Evolutionary conservation across 805 yeast species (phyloP), one percentile per base, ranked within the genome.

Genomic region (Metschnikowia orientalis): DNA sequence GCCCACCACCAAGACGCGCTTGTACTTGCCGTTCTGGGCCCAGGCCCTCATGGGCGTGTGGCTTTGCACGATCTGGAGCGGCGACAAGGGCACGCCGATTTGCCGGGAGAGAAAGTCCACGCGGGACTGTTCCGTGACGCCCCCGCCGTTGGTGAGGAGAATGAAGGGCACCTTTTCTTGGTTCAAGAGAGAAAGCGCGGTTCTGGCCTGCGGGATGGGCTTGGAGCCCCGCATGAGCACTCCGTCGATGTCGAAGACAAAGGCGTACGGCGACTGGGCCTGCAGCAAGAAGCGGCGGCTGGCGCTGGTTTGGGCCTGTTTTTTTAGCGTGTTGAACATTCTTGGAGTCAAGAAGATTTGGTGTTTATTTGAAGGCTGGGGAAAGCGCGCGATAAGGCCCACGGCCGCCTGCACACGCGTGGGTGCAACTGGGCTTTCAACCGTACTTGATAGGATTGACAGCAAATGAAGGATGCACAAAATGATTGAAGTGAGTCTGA

Each of bases 141-240:
- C 96, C 5, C 96, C 96, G 12, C 97, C 96, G 54, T 89, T 88
- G 6, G 96, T 88, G 53, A 89, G 66, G 25, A 89, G 53, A n/a
- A 87, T 75, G 61, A 77, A 89, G 1, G 97, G 95, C 5, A 87
- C 63, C 12, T 70, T 67, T 14, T 69, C 51, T 6, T 67, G 42
- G 26, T 79, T 63, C 28, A 89, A 61, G 11, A 74, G 53, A 28
- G 64, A 53, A 18, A 84, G 59, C 0, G 95, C 82, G 11, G 67
- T 68, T 8, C 61, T 61, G 2, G 95, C 95, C 26, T 66, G 67
- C 2, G 77, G 75, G 28, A 88, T 74, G 1, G 89, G 75, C 30
- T 67, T 67, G 13, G 73, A 61, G 12, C 96, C 95, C 40, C 89
- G 75, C 13, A 89, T 51, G 14, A 89, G 61, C 7, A 89, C 97